phyloP scores from a whole-genome alignment of 345 rosid genomes.

The Isatis tinctoria region DNA sequence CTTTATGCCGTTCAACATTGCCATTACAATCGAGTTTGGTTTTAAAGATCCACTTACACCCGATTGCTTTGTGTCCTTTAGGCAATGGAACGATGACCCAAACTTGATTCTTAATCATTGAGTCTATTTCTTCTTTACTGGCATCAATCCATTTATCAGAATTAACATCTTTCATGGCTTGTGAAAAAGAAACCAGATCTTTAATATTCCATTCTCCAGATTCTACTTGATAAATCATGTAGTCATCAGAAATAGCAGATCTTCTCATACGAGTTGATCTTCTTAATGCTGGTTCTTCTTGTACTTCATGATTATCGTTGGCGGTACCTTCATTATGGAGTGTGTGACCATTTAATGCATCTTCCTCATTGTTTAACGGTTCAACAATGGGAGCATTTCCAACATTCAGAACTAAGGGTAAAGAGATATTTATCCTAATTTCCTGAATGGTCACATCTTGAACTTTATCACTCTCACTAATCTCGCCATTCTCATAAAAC shows the following conservation, averaged over 20 bases:
- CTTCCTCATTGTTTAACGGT: not conserved
- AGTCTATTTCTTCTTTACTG: not conserved
- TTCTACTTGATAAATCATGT: not conserved
- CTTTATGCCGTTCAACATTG: not conserved
- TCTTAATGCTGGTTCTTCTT: not conserved
- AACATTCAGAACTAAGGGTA: not conserved
- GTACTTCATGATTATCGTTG: not conserved
- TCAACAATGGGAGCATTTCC: not conserved
- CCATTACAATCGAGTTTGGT: not conserved
- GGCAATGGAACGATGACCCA: not conserved
- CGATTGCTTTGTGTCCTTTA: not conserved
- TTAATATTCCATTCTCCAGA: not conserved
- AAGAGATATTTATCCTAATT: not conserved
- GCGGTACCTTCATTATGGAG: not conserved
- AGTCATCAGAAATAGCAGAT: not conserved
- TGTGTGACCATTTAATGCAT: not conserved
- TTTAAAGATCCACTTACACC: conserved; percentile 8
- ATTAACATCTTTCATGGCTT: not conserved
- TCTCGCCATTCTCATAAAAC: not conserved
- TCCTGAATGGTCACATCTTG: no score
- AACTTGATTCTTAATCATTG: not conserved
- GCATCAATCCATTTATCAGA: not conserved
- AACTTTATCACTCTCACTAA: not conserved
- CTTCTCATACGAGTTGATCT: not conserved
- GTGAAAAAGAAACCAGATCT: not conserved